Percentiles rank a stretch among this genome's conserved stretches.
phyloP scores from a whole-genome alignment of 2,329 filamentous ascomycete genomes.

The Colletotrichum costaricense region DNA sequence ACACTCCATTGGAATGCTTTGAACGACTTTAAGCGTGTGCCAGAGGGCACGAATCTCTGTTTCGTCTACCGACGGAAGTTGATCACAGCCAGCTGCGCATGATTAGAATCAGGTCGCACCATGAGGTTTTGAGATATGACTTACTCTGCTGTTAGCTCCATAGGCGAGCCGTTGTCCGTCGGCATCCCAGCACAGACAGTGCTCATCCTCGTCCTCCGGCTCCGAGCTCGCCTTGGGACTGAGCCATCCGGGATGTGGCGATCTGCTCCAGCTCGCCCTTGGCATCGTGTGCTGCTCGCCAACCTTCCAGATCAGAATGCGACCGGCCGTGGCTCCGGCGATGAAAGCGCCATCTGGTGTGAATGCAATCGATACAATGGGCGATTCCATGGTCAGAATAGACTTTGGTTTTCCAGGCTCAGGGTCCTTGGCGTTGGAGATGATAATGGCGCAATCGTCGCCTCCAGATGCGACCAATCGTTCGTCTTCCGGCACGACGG shows the following conservation, averaged over 20 bases:
- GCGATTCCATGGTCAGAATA: conserved; percentile 70
- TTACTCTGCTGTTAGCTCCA: conserved; percentile 71
- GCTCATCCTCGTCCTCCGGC: conserved; percentile 68
- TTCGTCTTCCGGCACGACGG: conserved; percentile 54
- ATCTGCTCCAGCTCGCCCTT: conserved; percentile 69
- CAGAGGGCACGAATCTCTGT: not conserved
- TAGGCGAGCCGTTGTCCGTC: conserved; percentile 72
- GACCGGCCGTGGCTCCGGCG: conserved; percentile 68
- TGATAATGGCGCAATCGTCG: conserved; percentile 71
- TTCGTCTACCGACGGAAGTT: conserved; percentile 56
- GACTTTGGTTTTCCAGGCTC: conserved; percentile 65
- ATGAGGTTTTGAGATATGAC: conserved; percentile 42
- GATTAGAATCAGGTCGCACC: not conserved
- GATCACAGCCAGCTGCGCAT: conserved; percentile 60
- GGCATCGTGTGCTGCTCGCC: conserved; percentile 65
- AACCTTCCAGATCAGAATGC: conserved; percentile 74
- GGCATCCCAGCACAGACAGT: conserved; percentile 72
- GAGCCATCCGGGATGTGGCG: conserved; percentile 67
- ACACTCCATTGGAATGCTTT: not conserved
- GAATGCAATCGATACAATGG: conserved; percentile 70
- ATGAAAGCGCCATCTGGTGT: conserved; percentile 73
- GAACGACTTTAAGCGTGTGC: not conserved
- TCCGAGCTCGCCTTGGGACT: conserved; percentile 66
- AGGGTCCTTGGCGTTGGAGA: conserved; percentile 69
- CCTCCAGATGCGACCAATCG: conserved; percentile 70